phyloP scores from a whole-genome alignment of 1,284 basidiomycete genomes.

The Fomitopsis palustris region DNA sequence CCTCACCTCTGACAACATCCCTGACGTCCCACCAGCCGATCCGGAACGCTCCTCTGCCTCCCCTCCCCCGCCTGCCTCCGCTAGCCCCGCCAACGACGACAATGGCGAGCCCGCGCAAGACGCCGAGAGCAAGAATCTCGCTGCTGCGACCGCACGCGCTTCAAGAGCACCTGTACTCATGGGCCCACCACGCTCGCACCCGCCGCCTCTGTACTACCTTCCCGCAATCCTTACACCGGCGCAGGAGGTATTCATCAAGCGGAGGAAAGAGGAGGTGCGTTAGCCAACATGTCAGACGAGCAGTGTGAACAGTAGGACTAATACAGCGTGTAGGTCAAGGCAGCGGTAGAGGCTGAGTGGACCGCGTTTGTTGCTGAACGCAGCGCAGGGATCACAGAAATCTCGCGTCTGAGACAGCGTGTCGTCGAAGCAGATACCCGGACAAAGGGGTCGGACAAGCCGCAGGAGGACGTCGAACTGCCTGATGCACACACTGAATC shows the following conservation, averaged over 20 bases:
- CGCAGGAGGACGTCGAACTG: constrained; percentile 20
- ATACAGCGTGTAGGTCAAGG: constrained; percentile 43
- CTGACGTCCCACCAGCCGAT: constrained; percentile 18
- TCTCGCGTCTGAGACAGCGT: constrained; percentile 54
- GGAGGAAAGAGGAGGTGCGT: constrained; percentile 59
- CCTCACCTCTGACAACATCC: constrained; percentile 65
- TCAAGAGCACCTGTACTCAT: constrained; percentile 35
- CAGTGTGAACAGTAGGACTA: background rate
- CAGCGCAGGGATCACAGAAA: constrained; percentile 54
- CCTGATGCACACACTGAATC: constrained; percentile 7
- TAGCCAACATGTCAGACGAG: background rate
- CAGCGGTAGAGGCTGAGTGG: constrained; percentile 69
- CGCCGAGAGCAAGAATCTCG: background rate
- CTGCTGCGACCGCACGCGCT: background rate
- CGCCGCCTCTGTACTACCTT: constrained; percentile 74
- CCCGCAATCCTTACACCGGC: constrained; percentile 64
- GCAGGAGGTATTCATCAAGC: constrained; percentile 64
- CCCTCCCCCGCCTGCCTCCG: background rate
- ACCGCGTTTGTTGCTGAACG: constrained; percentile 58
- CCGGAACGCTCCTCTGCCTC: too few species aligned
- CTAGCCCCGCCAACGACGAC: background rate
- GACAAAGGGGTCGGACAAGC: constrained; percentile 30
- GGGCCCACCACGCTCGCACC: constrained; percentile 56
- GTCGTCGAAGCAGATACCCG: constrained; percentile 56
- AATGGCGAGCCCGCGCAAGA: background rate